A percentile compares a stretch with the other conserved stretches of the same genome.
Conservation (phyloP, 2,329 filamentous ascomycete species). For the Colletotrichum noveboracense region DNA sequence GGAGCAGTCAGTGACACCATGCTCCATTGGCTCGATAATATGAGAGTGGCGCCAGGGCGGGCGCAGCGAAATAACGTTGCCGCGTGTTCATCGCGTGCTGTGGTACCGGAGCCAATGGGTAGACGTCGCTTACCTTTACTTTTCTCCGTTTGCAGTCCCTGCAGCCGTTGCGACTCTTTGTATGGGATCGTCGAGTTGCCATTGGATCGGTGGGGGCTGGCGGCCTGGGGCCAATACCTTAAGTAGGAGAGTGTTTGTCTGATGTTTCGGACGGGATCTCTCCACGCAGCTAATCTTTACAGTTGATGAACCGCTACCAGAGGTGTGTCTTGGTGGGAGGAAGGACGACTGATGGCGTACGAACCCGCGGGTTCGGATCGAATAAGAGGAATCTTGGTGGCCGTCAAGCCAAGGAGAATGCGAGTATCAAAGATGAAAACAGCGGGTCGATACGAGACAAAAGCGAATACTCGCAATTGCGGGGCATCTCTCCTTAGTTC, state of each 20-base stretch:
- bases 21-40: background rate
- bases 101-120: background rate
- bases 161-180: constrained; percentile 37
- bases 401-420: background rate
- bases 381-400: background rate
- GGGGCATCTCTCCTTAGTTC: background rate
- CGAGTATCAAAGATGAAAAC: background rate
- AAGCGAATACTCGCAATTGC: constrained; percentile 17
- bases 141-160: constrained; percentile 36
- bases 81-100: background rate
- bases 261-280: background rate
- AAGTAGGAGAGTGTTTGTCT: background rate
- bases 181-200: constrained; percentile 32
- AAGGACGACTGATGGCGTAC: background rate
- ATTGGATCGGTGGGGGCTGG: background rate
- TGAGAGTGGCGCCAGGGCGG: background rate
- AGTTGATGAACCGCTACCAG: background rate
- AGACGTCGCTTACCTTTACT: constrained; percentile 32
- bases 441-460: background rate
- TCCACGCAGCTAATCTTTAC: background rate
- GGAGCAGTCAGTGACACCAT: background rate
- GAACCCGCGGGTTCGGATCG: constrained; percentile 8
- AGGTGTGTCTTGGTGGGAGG: background rate
- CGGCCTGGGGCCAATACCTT: background rate
- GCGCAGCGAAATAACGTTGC: background rate